phyloP scores from a whole-genome alignment of 805 yeast species.

The Metschnikowia amazonensis region DNA sequence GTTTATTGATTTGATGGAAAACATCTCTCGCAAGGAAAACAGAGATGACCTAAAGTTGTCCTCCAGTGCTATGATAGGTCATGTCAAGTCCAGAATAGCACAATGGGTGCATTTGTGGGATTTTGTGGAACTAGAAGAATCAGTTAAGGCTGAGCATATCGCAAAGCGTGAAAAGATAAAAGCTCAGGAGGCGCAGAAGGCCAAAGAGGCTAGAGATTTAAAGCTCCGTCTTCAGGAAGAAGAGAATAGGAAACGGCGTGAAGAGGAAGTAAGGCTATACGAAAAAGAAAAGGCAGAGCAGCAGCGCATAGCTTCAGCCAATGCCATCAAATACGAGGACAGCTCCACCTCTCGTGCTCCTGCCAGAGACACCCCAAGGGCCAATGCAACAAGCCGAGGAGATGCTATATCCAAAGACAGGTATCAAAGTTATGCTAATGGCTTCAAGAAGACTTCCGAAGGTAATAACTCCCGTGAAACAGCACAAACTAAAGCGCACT shows the following conservation, averaged over 20 bases:
- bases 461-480: neutral
- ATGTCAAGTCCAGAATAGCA: slow-evolving; percentile 51
- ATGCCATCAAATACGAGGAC: slow-evolving; percentile 22
- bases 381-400: slow-evolving; percentile 7
- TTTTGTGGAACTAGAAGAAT: slow-evolving; percentile 48
- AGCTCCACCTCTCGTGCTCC: slow-evolving; percentile 7
- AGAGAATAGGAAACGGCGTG: slow-evolving; percentile 12
- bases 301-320: slow-evolving; percentile 7
- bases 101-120: slow-evolving; percentile 54
- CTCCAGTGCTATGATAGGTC: slow-evolving; percentile 66
- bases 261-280: slow-evolving; percentile 10
- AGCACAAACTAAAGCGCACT: neutral
- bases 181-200: slow-evolving; percentile 14
- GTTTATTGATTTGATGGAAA: slow-evolving; percentile 45
- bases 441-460: neutral
- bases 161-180: slow-evolving; percentile 22
- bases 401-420: slow-evolving; percentile 20
- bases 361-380: slow-evolving; percentile 15
- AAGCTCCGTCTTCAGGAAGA: slow-evolving; percentile 11
- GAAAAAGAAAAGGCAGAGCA: slow-evolving; percentile 5
- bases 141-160: slow-evolving; percentile 31
- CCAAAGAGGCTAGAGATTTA: slow-evolving; percentile 15
- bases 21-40: slow-evolving; percentile 48
- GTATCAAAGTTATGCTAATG: slow-evolving; percentile 29
- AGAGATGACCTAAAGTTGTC: slow-evolving; percentile 82